Conservation (phyloP, 1,139 yeast genomes). For the Kodamaea sp. region DNA sequence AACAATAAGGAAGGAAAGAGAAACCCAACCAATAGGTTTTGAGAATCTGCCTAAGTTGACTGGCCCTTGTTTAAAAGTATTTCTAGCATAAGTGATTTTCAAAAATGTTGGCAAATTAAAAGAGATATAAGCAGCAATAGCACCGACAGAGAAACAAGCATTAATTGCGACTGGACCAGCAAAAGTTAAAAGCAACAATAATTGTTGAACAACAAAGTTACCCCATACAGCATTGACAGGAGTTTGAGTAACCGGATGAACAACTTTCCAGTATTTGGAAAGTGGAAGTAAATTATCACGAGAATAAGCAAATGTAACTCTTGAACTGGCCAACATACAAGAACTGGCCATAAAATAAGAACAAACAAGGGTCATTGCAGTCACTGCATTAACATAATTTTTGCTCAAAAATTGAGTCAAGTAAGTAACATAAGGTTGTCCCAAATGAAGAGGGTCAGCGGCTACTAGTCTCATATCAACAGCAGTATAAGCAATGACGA, state of each 20-base stretch:
- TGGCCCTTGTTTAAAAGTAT: constrained; percentile 63
- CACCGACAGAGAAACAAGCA: constrained; percentile 75
- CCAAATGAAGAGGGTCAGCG: constrained; percentile 48
- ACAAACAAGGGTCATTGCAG: constrained; percentile 54
- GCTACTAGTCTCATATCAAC: constrained; percentile 51
- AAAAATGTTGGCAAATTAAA: constrained; percentile 64
- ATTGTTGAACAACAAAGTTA: constrained; percentile 54
- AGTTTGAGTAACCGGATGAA: constrained; percentile 53
- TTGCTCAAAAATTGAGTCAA: constrained; percentile 48
- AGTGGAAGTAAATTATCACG: constrained; percentile 68
- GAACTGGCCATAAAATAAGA: constrained; percentile 66
- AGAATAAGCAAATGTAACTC: constrained; percentile 66
- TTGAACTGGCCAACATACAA: constrained; percentile 64
- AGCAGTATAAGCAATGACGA: constrained; percentile 62
- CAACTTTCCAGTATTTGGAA: constrained; percentile 49
- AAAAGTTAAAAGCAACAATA: constrained; percentile 55
- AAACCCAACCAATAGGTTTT: constrained; percentile 40
- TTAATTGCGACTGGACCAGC: constrained; percentile 67
- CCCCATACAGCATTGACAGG: constrained; percentile 71
- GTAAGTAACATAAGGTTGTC: constrained; percentile 65
- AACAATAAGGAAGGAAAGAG: constrained; percentile 45
- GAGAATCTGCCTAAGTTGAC: constrained; percentile 62
- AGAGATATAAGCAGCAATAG: constrained; percentile 67
- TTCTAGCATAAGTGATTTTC: constrained; percentile 53
- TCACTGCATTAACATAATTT: constrained; percentile 47